Conservation (phyloP, 768 basidiomycete genomes). For the Xerocomellus dryophilus region DNA sequence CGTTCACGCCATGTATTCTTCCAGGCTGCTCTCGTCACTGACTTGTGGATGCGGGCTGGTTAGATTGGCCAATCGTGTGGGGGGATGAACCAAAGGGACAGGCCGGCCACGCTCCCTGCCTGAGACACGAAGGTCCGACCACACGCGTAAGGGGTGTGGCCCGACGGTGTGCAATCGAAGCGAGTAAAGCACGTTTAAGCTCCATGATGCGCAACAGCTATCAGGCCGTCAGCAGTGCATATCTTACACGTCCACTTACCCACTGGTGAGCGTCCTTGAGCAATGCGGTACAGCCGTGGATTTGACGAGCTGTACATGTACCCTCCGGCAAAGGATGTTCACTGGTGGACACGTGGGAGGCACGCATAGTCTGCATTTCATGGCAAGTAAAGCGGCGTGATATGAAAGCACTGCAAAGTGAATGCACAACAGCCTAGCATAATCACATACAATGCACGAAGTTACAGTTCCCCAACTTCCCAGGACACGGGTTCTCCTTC, state of each 20-base stretch:
- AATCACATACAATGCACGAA: conserved; percentile 29
- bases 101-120: conserved; percentile 27
- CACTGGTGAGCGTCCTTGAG: conserved; percentile 6
- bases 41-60: conserved; percentile 35
- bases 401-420: conserved; percentile 34
- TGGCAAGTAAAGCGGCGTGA: conserved; percentile 25
- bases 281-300: conserved; percentile 10
- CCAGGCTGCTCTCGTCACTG: conserved; percentile 24
- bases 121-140: conserved; percentile 21
- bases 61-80: conserved; percentile 23
- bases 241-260: conserved; percentile 17
- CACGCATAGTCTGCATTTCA: conserved; percentile 26
- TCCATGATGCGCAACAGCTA: conserved; percentile 1
- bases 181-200: conserved; percentile 4
- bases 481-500: conserved; percentile 81
- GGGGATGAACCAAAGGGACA: conserved; percentile 20
- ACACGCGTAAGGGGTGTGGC: conserved; percentile 30
- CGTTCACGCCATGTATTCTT: conserved; percentile 42
- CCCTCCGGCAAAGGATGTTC: background rate
- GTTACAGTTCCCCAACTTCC: conserved; percentile 73
- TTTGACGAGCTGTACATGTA: conserved; percentile 2
- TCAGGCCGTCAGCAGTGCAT: conserved; percentile 7
- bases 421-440: conserved; percentile 22
- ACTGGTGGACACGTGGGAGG: conserved; percentile 24
- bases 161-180: conserved; percentile 17